phyloP scores from a whole-genome alignment of 1,284 basidiomycete genomes.

The Stygiomarasmius scandens region DNA sequence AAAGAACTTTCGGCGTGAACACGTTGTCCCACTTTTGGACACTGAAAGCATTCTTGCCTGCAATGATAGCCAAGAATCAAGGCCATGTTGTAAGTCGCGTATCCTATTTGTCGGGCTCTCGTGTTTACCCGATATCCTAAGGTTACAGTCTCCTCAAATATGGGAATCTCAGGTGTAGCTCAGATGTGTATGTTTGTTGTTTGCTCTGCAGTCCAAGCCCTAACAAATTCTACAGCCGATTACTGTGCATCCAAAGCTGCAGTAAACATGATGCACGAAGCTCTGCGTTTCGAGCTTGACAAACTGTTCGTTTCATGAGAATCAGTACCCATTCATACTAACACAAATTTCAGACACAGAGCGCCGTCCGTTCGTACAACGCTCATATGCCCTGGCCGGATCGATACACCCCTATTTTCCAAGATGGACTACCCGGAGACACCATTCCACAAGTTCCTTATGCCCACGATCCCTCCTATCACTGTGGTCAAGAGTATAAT shows the following conservation, averaged over 20 bases:
- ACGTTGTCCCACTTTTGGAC: slow-evolving; percentile 89
- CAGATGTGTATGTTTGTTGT: slow-evolving; percentile 65
- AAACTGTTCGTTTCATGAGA: slow-evolving; percentile 46
- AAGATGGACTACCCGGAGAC: slow-evolving; percentile 53
- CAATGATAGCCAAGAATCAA: slow-evolving; percentile 73
- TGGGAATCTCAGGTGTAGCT: slow-evolving; percentile 75
- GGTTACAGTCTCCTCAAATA: slow-evolving; percentile 82
- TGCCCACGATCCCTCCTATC: slow-evolving; percentile 74
- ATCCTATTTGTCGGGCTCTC: slow-evolving; percentile 9
- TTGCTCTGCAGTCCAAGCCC: not conserved
- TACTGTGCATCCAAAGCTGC: slow-evolving; percentile 91
- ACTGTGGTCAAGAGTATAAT: slow-evolving; percentile 83
- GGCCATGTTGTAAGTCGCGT: slow-evolving; percentile 79
- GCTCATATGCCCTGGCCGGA: slow-evolving; percentile 76
- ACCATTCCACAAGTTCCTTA: slow-evolving; percentile 67
- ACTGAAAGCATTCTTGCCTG: slow-evolving; percentile 91
- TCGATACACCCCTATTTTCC: slow-evolving; percentile 76
- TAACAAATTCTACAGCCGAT: slow-evolving; percentile 57
- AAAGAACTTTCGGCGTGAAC: slow-evolving; percentile 89
- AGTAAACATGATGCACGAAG: slow-evolving; percentile 73
- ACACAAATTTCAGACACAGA: slow-evolving; percentile 55
- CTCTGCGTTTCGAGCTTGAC: slow-evolving; percentile 84
- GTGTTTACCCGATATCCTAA: slow-evolving; percentile 30
- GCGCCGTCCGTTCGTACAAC: slow-evolving; percentile 80
- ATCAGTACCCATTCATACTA: slow-evolving; percentile 14